Conservation (phyloP, 805 yeast genomes). For the Saturnispora gosingensis region DNA sequence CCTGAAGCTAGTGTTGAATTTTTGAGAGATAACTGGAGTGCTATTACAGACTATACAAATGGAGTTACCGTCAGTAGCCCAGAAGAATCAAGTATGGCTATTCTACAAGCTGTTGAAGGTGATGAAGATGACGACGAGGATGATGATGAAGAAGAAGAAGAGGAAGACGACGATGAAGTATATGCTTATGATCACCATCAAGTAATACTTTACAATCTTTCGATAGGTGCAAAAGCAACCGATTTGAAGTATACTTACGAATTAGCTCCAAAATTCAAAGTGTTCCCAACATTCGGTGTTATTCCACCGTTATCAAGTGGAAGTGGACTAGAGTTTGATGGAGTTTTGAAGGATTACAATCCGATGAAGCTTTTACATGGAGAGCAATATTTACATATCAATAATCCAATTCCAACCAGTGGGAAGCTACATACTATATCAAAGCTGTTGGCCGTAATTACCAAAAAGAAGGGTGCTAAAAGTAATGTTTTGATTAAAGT, state of each 20-base stretch:
- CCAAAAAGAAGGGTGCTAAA: constrained; percentile 47
- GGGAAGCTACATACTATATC: constrained; percentile 54
- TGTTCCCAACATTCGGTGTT: constrained; percentile 83
- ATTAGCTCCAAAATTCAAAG: constrained; percentile 67
- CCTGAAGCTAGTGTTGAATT: constrained; percentile 47
- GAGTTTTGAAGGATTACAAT: constrained; percentile 70
- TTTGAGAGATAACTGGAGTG: constrained; percentile 56
- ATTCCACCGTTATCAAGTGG: constrained; percentile 68
- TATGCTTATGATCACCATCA: constrained; percentile 59
- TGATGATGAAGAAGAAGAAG: constrained; percentile 37
- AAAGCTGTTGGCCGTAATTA: constrained; percentile 62
- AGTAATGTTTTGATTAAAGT: constrained; percentile 73
- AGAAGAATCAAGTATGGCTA: constrained; percentile 72
- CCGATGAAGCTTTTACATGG: constrained; percentile 90
- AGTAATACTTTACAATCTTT: constrained; percentile 76
- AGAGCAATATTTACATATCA: constrained; percentile 79
- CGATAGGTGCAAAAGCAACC: constrained; percentile 72
- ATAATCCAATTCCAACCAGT: constrained; percentile 68
- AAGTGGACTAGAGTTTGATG: constrained; percentile 47
- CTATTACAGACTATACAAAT: constrained; percentile 54
- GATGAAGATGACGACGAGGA: constrained; percentile 38
- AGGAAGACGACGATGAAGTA: constrained; percentile 34
- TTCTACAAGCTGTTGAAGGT: constrained; percentile 53
- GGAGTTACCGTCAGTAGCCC: constrained; percentile 49
- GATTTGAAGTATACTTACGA: constrained; percentile 80